phyloP scores from a whole-genome alignment of 192 early-diverging fungal species.

The Linnemannia exigua region DNA sequence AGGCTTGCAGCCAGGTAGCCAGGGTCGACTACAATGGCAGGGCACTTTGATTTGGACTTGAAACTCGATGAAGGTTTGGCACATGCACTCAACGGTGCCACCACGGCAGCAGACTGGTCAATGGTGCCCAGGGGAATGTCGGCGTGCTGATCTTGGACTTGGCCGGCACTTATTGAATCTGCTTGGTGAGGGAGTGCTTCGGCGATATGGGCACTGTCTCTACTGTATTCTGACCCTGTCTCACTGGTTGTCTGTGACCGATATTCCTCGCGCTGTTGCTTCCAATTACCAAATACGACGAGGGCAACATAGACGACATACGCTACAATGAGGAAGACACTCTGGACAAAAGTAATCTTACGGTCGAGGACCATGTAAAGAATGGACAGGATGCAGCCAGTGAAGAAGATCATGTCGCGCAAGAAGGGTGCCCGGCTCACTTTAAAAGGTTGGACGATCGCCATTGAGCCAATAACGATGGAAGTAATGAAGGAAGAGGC shows the following conservation, averaged over 20 bases:
- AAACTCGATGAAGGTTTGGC: neutral
- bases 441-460: slow-evolving; percentile 82
- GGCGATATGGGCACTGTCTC: neutral
- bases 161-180: neutral
- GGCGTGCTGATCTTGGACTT: neutral
- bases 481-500: slow-evolving; percentile 87
- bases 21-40: slow-evolving; percentile 16
- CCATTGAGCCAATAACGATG: slow-evolving; percentile 87
- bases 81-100: slow-evolving; percentile 50
- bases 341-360: slow-evolving; percentile 68
- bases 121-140: neutral
- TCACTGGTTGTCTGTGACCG: slow-evolving; percentile 22
- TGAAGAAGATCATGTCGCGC: slow-evolving; percentile 84
- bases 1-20: neutral
- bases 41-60: slow-evolving; percentile 43
- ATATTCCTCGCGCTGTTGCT: slow-evolving; percentile 41
- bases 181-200: neutral
- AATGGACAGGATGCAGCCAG: slow-evolving; percentile 64
- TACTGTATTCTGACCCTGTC: neutral
- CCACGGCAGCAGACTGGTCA: slow-evolving; percentile 32
- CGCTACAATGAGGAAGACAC: slow-evolving; percentile 65
- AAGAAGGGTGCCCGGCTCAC: slow-evolving; percentile 78
- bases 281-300: slow-evolving; percentile 70
- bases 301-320: slow-evolving; percentile 73
- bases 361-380: slow-evolving; percentile 68